Conservation (phyloP, 1,284 basidiomycete genomes). For the Omphalotus olearius region DNA sequence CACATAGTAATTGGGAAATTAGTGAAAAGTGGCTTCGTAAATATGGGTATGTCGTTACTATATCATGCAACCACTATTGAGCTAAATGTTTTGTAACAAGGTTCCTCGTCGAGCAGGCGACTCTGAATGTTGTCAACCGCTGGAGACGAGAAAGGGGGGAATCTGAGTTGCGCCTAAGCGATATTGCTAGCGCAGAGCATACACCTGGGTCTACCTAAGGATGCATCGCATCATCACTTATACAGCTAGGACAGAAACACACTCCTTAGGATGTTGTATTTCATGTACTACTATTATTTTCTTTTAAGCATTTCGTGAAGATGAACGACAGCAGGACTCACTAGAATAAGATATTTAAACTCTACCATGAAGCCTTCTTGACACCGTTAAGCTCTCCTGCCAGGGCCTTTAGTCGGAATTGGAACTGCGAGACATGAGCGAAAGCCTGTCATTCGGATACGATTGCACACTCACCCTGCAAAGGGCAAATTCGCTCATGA, state of each 20-base stretch:
- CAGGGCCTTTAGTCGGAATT: slow-evolving; percentile 84
- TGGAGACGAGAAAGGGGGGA: slow-evolving; percentile 78
- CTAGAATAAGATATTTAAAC: slow-evolving; percentile 6
- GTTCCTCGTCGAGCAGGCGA: slow-evolving; percentile 65
- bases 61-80: not conserved
- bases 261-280: not conserved
- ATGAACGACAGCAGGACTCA: not conserved
- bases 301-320: not conserved
- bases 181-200: slow-evolving; percentile 46
- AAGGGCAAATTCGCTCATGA: slow-evolving; percentile 86
- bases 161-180: slow-evolving; percentile 51
- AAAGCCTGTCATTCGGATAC: not conserved
- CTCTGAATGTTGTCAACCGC: slow-evolving; percentile 62
- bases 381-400: slow-evolving; percentile 82
- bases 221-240: not conserved
- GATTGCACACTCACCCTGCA: slow-evolving; percentile 63
- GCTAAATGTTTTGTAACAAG: slow-evolving; percentile 31
- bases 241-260: not conserved
- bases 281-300: not conserved
- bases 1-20: slow-evolving; percentile 87
- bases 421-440: slow-evolving; percentile 43
- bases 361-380: slow-evolving; percentile 85
- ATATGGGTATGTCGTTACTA: slow-evolving; percentile 57
- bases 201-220: slow-evolving; percentile 26
- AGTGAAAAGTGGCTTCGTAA: slow-evolving; percentile 77